Evolutionary conservation across 805 yeast species (phyloP).

Genomic region (Saturnispora serradocipensis): DNA sequence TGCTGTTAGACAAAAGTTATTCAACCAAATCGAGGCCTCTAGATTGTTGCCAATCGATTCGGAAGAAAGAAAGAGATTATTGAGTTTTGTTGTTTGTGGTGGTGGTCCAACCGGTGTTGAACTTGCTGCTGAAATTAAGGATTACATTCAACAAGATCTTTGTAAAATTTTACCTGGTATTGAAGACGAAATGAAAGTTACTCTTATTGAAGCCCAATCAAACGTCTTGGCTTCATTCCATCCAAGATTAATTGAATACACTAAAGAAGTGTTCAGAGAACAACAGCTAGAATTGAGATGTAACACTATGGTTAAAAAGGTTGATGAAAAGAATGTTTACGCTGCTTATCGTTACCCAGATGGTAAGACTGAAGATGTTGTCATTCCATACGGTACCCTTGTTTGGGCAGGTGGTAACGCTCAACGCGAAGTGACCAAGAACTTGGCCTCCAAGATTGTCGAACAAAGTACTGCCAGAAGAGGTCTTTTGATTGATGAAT

Average conservation of each 20-base stretch:
- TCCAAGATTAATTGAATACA: conserved; percentile 61
- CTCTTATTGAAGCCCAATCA: conserved; percentile 86
- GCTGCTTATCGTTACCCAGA: conserved; percentile 61
- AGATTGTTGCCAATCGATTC: conserved; percentile 59
- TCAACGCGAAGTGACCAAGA: conserved; percentile 64
- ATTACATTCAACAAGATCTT: conserved; percentile 87
- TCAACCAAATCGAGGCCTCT: conserved; percentile 87
- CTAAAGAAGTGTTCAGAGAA: conserved; percentile 63
- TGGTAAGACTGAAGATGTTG: conserved; percentile 49
- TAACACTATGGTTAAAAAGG: conserved; percentile 83
- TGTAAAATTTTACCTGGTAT: conserved; percentile 82
- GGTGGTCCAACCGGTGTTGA: conserved; percentile 99
- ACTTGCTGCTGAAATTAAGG: conserved; percentile 93
- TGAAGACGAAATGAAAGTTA: conserved; percentile 71
- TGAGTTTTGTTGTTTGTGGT: conserved; percentile 88
- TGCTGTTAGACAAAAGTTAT: conserved; percentile 69
- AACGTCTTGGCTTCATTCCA: conserved; percentile 74
- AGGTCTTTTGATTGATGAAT: conserved; percentile 81
- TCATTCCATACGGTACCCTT: conserved; percentile 80
- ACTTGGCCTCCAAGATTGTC: conserved; percentile 58
- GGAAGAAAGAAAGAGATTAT: conserved; percentile 75
- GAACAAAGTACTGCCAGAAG: conserved; percentile 81
- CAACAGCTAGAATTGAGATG: conserved; percentile 66
- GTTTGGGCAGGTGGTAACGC: conserved; percentile 99
- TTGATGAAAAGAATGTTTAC: conserved; percentile 58